Percentiles rank a stretch among this genome's conserved stretches.
These are phyloP conservation scores for Stereocaulon alpinum DNA, from an alignment of 495 filamentous ascomycete genomes.

Conservation along the genomic window DNA sequence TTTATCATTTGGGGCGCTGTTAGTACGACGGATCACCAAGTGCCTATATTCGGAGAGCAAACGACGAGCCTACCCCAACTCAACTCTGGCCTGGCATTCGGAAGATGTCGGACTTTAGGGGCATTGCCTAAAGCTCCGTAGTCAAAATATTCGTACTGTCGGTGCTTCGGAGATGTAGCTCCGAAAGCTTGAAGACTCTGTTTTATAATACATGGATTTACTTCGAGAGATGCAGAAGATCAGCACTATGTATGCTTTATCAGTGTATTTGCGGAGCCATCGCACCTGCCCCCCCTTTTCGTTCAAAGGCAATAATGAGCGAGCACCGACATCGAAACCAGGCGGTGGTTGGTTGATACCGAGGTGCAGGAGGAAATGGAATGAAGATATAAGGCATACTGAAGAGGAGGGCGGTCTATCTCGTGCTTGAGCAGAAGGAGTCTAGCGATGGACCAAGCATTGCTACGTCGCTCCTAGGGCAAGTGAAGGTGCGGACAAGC, in stretches of 20 bases:
- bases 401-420: not conserved
- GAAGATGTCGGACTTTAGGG: not conserved
- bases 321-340: not conserved
- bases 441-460: not conserved
- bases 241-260: not conserved
- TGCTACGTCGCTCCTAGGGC: not conserved
- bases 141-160: not conserved
- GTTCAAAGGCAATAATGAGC: not conserved
- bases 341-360: not conserved
- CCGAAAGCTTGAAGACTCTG: not conserved
- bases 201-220: too few relatives aligned
- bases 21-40: constrained; percentile 1
- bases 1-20: not conserved
- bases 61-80: not conserved
- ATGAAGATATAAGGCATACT: not conserved
- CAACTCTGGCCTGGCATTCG: not conserved
- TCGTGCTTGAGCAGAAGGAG: not conserved
- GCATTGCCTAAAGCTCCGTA: not conserved
- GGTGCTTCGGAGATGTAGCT: not conserved
- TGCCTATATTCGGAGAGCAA: not conserved
- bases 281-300: not conserved
- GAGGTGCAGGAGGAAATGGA: not conserved
- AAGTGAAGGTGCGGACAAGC: not conserved
- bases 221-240: too few relatives aligned
- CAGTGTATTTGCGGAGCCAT: not conserved